Base-by-base conservation (phyloP, 176 grass and related monocot genomes). In the Pontederia crassipes region DNA sequence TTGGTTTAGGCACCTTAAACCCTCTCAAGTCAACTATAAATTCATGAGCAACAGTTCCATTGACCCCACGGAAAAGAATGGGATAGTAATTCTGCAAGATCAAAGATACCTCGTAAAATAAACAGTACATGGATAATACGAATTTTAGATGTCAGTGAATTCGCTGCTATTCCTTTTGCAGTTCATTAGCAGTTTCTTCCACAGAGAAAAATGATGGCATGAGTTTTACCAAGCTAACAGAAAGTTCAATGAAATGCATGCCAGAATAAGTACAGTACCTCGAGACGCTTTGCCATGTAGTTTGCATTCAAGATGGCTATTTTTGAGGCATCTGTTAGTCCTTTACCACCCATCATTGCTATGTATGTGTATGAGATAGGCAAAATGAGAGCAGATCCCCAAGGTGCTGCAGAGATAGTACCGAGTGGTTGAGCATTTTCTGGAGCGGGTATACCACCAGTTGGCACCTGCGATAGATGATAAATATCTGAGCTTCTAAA, bases 311-410 rank as follows among this genome's bases (percentile, higher is more conserved):
- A 74, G 57, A 98, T 98, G 9, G 94, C 94, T 28, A 89, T 98
- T 73, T 98, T 93, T 62, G 94, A 98, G 66, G 94, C 94, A 10
- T 93, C 88, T 49, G 94, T 98, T 32, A 98, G 83, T 52, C 93
- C 94, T 57, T 89, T 68, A 32, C 88, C 92, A 51, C 94, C 94
- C 94, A 98, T 98, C 94, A 98, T 93, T 58, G 94, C 94, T 76
- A 98, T 98, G 75, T 98, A 98, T 72, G 94, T 83, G 61, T 93
- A 98, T n/a, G 94, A 98, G 69, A 98, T 98, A 58, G 94, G 94
- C 69, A 98, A 72, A 83, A 98, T 98, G 47, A 98, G 83, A 52
- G 94, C 94, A 79, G 94, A 98, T 66, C 94, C 94, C 94, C 94
- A 98, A 74, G 94, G 94, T 66, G 94, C 94, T 72, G 88, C 94